Conservation (phyloP, 805 yeast genomes). For the Yueomyces sp. region DNA sequence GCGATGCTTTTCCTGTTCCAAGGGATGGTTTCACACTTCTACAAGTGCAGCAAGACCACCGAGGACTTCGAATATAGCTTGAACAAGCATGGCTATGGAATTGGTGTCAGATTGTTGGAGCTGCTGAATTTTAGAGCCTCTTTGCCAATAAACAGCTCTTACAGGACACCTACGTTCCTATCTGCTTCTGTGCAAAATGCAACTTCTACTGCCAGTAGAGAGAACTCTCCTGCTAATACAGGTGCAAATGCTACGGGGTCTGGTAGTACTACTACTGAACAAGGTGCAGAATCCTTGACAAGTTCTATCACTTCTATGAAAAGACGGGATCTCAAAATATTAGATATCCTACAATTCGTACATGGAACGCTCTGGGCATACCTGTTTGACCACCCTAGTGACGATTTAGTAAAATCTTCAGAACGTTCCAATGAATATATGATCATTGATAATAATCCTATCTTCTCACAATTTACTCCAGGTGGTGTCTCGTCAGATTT, state of each 20-base stretch:
- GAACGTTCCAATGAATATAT: slow-evolving; percentile 56
- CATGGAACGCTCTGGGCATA: slow-evolving; percentile 64
- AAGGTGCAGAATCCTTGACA: slow-evolving; percentile 10
- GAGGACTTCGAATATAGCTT: slow-evolving; percentile 49
- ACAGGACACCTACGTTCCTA: slow-evolving; percentile 9
- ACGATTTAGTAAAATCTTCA: slow-evolving; percentile 63
- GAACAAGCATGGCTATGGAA: slow-evolving; percentile 59
- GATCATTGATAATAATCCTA: slow-evolving; percentile 69
- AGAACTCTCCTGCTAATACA: neutral
- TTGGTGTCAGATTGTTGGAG: slow-evolving; percentile 63
- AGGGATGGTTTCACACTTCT: slow-evolving; percentile 55
- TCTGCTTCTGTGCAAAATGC: slow-evolving; percentile 2
- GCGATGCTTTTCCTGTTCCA: slow-evolving; percentile 59
- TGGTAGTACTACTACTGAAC: neutral
- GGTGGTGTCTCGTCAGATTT: slow-evolving; percentile 73
- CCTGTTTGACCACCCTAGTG: slow-evolving; percentile 63
- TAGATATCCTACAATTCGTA: slow-evolving; percentile 60
- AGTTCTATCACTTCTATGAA: slow-evolving; percentile 15
- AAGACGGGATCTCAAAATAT: slow-evolving; percentile 45
- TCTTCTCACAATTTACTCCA: slow-evolving; percentile 52
- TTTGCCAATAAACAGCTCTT: slow-evolving; percentile 9
- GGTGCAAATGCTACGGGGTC: neutral
- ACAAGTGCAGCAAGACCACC: slow-evolving; percentile 46
- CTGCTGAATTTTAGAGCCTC: slow-evolving; percentile 27
- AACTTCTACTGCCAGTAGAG: neutral